Evolutionary conservation across 257 asterid species (phyloP), one percentile per base, ranked within the genome.

Genomic region (Lycium barbarum): DNA sequence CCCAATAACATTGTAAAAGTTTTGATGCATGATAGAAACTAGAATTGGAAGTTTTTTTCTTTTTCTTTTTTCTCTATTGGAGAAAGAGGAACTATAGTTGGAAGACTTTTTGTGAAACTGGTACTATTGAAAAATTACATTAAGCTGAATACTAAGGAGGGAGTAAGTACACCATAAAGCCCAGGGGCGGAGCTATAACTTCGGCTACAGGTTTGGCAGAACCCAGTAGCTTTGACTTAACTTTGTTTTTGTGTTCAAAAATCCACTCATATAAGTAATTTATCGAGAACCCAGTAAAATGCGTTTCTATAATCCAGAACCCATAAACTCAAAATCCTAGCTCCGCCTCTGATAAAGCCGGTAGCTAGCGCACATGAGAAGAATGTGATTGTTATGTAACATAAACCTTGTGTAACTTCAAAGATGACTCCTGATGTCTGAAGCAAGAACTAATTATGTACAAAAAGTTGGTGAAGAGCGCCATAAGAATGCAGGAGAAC

Each of bases 351-450:
- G 45, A 40, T 40, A 40, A 40, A 6, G 80, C 59, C n/a, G 10
- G 10, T 5, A 72, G 58, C 58, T n/a, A 70, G 54, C 35, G 35
- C 9, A 70, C 54, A 40, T 8, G 7, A 71, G 36, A 71, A 71
- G 55, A 47, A 45, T 47, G 40, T 47, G 38, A 43, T 20, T 3
- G 11, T 40, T 73, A 45, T 3, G 47, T 73, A 47, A 73, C n/a
- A 15, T 45, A 10, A 11, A 73, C 80, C 59, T 45, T 73, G 38
- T 73, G 38, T 73, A 73, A n/a, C 80, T 73, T 73, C 59, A 47
- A 45, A 10, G n/a, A 73, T 20, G 80, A 45, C 59, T 73, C 40
- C 4, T 47, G 38, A 73, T 45, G 59, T 73, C 38, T 72, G 57
- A 72, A 72, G 57, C 36, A 7, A 73, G 35, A 73, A 73, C 80